Percentiles rank a stretch among this genome's conserved stretches.
Conservation (phyloP, 1,139 yeast species). For the Meyerozyma athensensis region DNA sequence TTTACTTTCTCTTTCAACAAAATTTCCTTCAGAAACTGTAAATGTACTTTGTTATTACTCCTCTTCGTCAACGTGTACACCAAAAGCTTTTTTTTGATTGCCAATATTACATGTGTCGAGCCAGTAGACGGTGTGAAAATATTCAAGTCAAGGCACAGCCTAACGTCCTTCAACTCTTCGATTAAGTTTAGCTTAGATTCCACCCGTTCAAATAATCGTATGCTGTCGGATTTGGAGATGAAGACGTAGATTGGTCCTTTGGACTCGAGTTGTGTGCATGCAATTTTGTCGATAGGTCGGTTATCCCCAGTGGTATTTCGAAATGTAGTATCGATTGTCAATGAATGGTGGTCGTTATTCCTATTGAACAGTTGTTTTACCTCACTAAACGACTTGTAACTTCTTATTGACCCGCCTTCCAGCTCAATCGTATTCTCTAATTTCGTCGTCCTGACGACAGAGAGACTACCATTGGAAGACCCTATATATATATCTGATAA, state of each 20-base stretch:
- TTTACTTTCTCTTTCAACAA: conserved; percentile 28
- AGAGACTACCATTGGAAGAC: conserved; percentile 32
- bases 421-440: conserved; percentile 8
- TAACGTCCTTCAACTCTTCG: conserved; percentile 26
- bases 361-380: conserved; percentile 18
- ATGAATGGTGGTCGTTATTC: conserved; percentile 17
- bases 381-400: conserved; percentile 25
- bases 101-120: conserved; percentile 23
- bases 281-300: conserved; percentile 19
- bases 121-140: conserved; percentile 17
- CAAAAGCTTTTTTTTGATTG: conserved; percentile 27
- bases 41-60: conserved; percentile 28
- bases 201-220: conserved; percentile 30
- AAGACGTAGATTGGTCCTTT: conserved; percentile 23
- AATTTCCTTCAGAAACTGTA: conserved; percentile 22
- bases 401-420: background rate
- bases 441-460: conserved; percentile 12
- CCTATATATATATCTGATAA: conserved; percentile 27
- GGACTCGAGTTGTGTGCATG: conserved; percentile 16
- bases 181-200: conserved; percentile 33
- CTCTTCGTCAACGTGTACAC: conserved; percentile 26
- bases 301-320: conserved; percentile 20
- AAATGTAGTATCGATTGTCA: conserved; percentile 19
- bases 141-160: conserved; percentile 14
- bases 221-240: conserved; percentile 21